Evolutionary conservation across 352 stramenopile species (phyloP).

Genomic region (Phytophthora rubi): DNA sequence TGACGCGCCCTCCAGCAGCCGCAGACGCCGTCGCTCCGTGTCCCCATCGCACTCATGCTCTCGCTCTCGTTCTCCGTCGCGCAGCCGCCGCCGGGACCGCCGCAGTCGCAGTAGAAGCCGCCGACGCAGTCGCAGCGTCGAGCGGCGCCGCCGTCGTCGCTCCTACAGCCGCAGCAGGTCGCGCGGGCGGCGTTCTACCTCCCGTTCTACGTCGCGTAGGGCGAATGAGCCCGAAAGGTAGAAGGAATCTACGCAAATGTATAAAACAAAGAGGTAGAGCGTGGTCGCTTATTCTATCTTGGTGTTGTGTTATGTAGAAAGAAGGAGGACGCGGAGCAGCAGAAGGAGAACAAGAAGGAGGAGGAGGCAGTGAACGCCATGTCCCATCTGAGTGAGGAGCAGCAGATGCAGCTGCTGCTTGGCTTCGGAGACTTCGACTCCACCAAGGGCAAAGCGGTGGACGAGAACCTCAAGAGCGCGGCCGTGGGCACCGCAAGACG

Average conservation of each 20-base stretch:
- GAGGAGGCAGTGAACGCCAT: slow-evolving; percentile 19
- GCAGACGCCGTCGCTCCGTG: slow-evolving; percentile 31
- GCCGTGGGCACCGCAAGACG: slow-evolving; percentile 85
- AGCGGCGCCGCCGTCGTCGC: slow-evolving; percentile 21
- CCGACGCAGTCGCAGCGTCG: background rate
- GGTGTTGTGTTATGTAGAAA: background rate
- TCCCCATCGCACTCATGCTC: slow-evolving; percentile 38
- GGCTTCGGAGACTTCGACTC: slow-evolving; percentile 84
- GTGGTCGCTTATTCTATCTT: background rate
- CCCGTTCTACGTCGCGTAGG: slow-evolving; percentile 10
- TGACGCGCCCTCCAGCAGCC: slow-evolving; percentile 23
- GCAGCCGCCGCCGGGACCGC: slow-evolving; percentile 35
- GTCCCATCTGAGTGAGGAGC: slow-evolving; percentile 47
- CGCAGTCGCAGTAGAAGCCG: slow-evolving; percentile 26
- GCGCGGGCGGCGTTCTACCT: slow-evolving; percentile 15
- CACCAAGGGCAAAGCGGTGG: slow-evolving; percentile 93
- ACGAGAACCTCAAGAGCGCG: slow-evolving; percentile 89
- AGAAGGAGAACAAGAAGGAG: slow-evolving; percentile 44
- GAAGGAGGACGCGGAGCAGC: background rate
- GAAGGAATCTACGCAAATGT: background rate
- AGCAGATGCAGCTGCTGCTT: slow-evolving; percentile 51
- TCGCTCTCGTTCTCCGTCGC: slow-evolving; percentile 41
- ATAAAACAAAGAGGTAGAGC: background rate
- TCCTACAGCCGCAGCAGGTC: slow-evolving; percentile 38
- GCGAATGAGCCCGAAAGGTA: background rate